These are phyloP conservation scores for Thalassiosira mediterranea DNA, from an alignment of 352 stramenopile species.

Conservation along the genomic window DNA sequence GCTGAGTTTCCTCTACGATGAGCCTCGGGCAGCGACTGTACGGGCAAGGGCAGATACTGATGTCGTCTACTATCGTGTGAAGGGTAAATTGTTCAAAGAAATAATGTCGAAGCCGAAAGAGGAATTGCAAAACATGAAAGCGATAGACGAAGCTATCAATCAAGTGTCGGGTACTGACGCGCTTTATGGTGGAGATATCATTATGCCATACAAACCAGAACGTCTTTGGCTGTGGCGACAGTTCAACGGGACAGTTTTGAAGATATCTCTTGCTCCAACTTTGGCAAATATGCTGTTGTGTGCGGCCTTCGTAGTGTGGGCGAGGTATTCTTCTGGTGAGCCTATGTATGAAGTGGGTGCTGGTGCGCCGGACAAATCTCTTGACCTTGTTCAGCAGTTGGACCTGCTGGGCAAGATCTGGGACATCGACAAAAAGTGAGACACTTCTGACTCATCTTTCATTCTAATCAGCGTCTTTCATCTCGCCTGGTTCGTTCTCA, in stretches of 20 bases:
- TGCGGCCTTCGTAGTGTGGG: slow-evolving; percentile 27
- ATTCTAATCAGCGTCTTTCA: no score
- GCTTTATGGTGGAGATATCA: slow-evolving; percentile 13
- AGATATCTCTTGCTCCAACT: slow-evolving; percentile 8
- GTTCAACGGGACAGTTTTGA: slow-evolving; percentile 11
- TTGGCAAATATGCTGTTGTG: slow-evolving; percentile 23
- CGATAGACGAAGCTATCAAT: slow-evolving; percentile 17
- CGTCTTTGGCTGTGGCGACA: slow-evolving; percentile 20
- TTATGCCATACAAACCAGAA: slow-evolving; percentile 22
- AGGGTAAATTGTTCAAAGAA: slow-evolving; percentile 10
- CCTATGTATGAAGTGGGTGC: slow-evolving; percentile 1
- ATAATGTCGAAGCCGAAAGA: background rate
- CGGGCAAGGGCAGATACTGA: slow-evolving; percentile 1
- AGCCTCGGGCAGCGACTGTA: slow-evolving; percentile 30
- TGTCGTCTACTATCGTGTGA: slow-evolving; percentile 15
- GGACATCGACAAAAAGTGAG: no score
- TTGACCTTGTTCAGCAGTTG: no score
- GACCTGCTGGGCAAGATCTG: no score
- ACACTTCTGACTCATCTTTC: no score
- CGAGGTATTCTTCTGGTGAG: slow-evolving; percentile 8
- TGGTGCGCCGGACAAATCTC: no score
- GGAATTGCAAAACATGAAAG: slow-evolving; percentile 3
- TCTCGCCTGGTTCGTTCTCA: no score
- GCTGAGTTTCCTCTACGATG: slow-evolving; percentile 34
- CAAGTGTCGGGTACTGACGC: slow-evolving; percentile 12